Conservation (phyloP, 1,139 yeast genomes). For the Insectozyma bohioensis region DNA sequence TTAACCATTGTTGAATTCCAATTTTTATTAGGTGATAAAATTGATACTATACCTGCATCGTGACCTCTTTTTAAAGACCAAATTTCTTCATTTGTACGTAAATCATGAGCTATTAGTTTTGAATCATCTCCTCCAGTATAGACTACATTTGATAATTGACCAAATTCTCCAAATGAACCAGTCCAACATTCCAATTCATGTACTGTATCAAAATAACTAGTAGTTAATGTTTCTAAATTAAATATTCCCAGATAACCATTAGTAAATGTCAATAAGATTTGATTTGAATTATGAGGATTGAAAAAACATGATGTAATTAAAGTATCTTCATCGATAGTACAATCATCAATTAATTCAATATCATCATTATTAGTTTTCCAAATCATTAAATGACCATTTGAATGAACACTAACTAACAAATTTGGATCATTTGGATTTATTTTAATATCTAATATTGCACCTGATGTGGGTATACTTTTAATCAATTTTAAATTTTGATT, state of each 20-base stretch:
- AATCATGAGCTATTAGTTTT: conserved; percentile 71
- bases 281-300: conserved; percentile 37
- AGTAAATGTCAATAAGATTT: conserved; percentile 55
- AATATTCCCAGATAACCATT: conserved; percentile 49
- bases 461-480: conserved; percentile 21
- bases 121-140: conserved; percentile 94
- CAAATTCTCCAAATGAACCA: conserved; percentile 65
- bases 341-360: conserved; percentile 25
- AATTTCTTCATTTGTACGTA: conserved; percentile 45
- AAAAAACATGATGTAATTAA: conserved; percentile 71
- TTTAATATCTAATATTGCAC: conserved; percentile 79
- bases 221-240: conserved; percentile 21
- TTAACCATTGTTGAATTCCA: conserved; percentile 49
- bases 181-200: conserved; percentile 92
- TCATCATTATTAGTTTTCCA: conserved; percentile 49
- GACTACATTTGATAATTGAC: conserved; percentile 54
- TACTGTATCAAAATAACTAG: conserved; percentile 19
- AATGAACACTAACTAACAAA: conserved; percentile 65
- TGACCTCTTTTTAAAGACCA: conserved; percentile 66
- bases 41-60: conserved; percentile 86
- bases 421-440: conserved; percentile 53
- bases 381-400: conserved; percentile 68
- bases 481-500: conserved; percentile 12
- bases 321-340: conserved; percentile 45
- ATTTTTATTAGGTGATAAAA: conserved; percentile 47